A percentile compares a stretch with the other conserved stretches of the same genome.
Conservation (phyloP, 495 filamentous ascomycete genomes). For the Trichodelitschia bisporula region DNA sequence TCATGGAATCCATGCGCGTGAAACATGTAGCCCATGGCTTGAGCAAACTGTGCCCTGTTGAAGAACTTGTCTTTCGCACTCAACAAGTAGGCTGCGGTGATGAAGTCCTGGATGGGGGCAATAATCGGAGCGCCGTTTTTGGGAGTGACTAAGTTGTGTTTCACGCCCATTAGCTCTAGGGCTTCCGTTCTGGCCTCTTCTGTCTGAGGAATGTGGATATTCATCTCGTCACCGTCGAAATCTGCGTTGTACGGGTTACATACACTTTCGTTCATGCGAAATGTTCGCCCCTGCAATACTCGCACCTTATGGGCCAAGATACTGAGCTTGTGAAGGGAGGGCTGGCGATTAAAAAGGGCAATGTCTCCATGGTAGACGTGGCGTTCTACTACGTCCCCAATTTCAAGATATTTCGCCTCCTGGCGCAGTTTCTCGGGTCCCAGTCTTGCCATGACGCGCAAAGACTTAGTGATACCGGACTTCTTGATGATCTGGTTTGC, state of each 20-base stretch:
- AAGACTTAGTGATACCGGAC: slow-evolving; percentile 15
- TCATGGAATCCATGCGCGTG: slow-evolving; percentile 29
- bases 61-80: slow-evolving; percentile 88
- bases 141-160: slow-evolving; percentile 82
- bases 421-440: slow-evolving; percentile 31
- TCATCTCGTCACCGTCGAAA: slow-evolving; percentile 99
- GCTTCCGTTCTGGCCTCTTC: slow-evolving; percentile 92
- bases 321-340: slow-evolving; percentile 90
- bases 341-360: slow-evolving; percentile 94
- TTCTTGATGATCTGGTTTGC: slow-evolving; percentile 65
- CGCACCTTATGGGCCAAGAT: slow-evolving; percentile 88
- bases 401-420: slow-evolving; percentile 42
- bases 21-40: slow-evolving; percentile 87
- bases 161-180: slow-evolving; percentile 92
- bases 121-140: slow-evolving; percentile 98
- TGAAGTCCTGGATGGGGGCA: slow-evolving; percentile 95
- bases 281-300: slow-evolving; percentile 84
- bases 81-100: slow-evolving; percentile 76
- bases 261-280: slow-evolving; percentile 92
- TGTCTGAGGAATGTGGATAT: slow-evolving; percentile 90
- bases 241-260: slow-evolving; percentile 98
- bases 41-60: slow-evolving; percentile 59
- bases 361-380: slow-evolving; percentile 93
- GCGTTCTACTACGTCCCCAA: slow-evolving; percentile 78
- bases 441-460: slow-evolving; percentile 28